phyloP scores from a whole-genome alignment of 345 rosid species.

The Bretschneidera sinensis region DNA sequence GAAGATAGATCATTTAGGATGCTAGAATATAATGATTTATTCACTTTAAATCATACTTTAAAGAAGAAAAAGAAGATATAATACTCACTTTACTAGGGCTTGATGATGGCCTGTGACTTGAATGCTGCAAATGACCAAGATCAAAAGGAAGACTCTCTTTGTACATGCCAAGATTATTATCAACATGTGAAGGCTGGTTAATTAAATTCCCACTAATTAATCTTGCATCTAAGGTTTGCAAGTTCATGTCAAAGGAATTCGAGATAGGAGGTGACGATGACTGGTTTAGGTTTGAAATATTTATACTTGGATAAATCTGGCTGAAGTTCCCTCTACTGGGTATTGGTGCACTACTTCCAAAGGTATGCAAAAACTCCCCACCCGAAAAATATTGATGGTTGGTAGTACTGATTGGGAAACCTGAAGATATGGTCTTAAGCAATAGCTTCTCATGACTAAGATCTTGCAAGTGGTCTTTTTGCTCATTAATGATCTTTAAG shows the following conservation, averaged over 20 bases:
- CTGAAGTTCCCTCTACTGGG: slow-evolving; percentile 53
- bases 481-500: slow-evolving; percentile 33
- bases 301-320: slow-evolving; percentile 74
- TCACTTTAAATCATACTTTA: too few species aligned
- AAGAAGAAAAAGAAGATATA: slow-evolving; percentile 1
- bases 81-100: slow-evolving; percentile 48
- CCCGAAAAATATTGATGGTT: slow-evolving; percentile 13
- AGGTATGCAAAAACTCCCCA: slow-evolving; percentile 21
- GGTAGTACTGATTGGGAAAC: slow-evolving; percentile 37
- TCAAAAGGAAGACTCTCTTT: slow-evolving; percentile 38
- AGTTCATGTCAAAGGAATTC: slow-evolving; percentile 54
- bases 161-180: slow-evolving; percentile 18
- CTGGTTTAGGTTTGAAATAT: slow-evolving; percentile 54
- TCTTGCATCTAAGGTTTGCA: too few species aligned
- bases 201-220: slow-evolving; percentile 33
- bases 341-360: slow-evolving; percentile 22
- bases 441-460: slow-evolving; percentile 58
- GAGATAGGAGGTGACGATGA: slow-evolving; percentile 22
- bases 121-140: slow-evolving; percentile 37
- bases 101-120: slow-evolving; percentile 37
- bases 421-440: slow-evolving; percentile 60
- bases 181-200: slow-evolving; percentile 17
- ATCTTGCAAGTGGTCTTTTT: slow-evolving; percentile 43
- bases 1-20: too few species aligned
- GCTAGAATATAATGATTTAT: too few species aligned